A percentile compares a stretch with the other conserved stretches of the same genome.
Evolutionary conservation across 495 filamentous ascomycete genomes (phyloP).

Genomic region (Daldinia bambusicola): DNA sequence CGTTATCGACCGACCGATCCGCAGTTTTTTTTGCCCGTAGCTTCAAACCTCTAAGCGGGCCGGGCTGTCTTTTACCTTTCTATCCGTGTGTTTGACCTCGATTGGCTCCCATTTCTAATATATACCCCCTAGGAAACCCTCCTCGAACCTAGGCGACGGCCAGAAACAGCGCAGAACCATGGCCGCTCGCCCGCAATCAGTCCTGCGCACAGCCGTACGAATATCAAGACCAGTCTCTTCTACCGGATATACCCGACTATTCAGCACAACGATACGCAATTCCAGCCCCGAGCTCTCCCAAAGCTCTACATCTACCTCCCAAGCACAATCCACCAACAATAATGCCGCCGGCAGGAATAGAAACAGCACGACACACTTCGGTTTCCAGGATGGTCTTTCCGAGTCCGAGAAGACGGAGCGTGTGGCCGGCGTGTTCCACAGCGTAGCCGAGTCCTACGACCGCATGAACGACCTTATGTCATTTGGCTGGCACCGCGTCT

Average conservation of each 20-base stretch:
- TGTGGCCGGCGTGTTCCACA: slow-evolving; percentile 92
- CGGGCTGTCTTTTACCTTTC: neutral
- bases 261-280: slow-evolving; percentile 32
- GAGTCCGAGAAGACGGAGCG: slow-evolving; percentile 75
- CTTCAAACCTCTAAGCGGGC: slow-evolving; percentile 14
- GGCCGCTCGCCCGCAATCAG: slow-evolving; percentile 35
- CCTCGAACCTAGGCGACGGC: slow-evolving; percentile 29
- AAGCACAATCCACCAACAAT: slow-evolving; percentile 13
- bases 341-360: slow-evolving; percentile 15
- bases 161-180: slow-evolving; percentile 32
- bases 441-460: slow-evolving; percentile 90
- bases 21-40: slow-evolving; percentile 26
- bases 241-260: slow-evolving; percentile 16
- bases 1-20: slow-evolving; percentile 21
- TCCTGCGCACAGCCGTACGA: slow-evolving; percentile 37
- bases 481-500: slow-evolving; percentile 92
- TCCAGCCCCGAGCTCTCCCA: slow-evolving; percentile 21
- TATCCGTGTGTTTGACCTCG: neutral
- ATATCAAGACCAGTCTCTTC: slow-evolving; percentile 22
- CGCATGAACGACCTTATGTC: slow-evolving; percentile 99
- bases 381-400: slow-evolving; percentile 82
- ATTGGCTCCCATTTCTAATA: neutral
- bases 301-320: slow-evolving; percentile 17
- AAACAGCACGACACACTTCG: slow-evolving; percentile 83
- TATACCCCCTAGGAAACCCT: slow-evolving; percentile 2